Evolutionary conservation across 2,329 filamentous ascomycete genomes (phyloP).

Genomic region (Cercospora citrullina): DNA sequence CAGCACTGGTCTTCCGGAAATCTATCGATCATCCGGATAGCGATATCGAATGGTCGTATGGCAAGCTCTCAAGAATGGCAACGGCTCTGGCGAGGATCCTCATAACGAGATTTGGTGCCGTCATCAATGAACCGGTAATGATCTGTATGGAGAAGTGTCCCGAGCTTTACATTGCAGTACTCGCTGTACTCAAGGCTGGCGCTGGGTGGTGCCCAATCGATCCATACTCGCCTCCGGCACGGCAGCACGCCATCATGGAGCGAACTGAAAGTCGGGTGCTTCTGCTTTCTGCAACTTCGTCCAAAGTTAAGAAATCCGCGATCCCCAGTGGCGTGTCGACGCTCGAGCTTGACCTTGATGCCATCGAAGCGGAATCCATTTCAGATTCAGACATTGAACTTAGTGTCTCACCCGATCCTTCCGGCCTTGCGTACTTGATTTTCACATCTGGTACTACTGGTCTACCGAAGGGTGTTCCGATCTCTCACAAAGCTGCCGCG

Average conservation of each 20-base stretch:
- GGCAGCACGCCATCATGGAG: conserved; percentile 24
- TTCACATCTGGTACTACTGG: conserved; percentile 44
- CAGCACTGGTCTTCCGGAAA: conserved; percentile 64
- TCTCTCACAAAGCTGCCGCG: conserved; percentile 41
- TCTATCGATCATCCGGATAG: conserved; percentile 41
- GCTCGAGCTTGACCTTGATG: conserved; percentile 2
- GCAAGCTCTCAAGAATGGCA: conserved; percentile 60
- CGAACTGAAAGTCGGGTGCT: conserved; percentile 15
- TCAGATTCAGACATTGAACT: neutral
- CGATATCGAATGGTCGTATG: conserved; percentile 58
- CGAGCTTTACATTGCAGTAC: conserved; percentile 67
- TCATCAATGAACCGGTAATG: conserved; percentile 56
- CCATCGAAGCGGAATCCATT: neutral
- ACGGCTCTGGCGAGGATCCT: conserved; percentile 54
- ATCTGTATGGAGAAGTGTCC: conserved; percentile 74
- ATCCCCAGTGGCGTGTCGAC: conserved; percentile 16
- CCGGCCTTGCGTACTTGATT: conserved; percentile 63
- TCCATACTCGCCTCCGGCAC: conserved; percentile 29
- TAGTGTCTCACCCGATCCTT: conserved; percentile 11
- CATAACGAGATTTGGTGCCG: conserved; percentile 44
- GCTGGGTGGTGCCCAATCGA: conserved; percentile 72
- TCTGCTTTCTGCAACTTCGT: conserved; percentile 10
- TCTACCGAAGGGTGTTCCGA: conserved; percentile 43
- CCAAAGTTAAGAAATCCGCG: conserved; percentile 6
- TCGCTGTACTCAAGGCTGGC: conserved; percentile 71